phyloP scores from a whole-genome alignment of 768 basidiomycete species.

The Mrakia blollopis region DNA sequence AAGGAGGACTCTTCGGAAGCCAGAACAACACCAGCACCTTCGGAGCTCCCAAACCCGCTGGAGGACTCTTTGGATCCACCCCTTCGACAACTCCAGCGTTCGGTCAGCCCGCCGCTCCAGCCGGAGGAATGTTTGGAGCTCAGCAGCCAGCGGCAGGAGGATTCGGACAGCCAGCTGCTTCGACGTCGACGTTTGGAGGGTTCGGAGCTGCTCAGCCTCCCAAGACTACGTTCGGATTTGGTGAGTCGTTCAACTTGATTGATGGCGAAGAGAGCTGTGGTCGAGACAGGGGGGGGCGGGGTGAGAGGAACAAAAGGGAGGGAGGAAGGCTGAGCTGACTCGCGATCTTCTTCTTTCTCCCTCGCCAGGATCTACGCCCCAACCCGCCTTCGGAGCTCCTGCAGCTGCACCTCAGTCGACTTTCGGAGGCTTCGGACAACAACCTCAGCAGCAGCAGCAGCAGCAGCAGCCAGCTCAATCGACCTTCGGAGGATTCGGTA shows the following conservation, averaged over 20 bases:
- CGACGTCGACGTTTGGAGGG: conserved; percentile 23
- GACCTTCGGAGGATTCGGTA: conserved; percentile 25
- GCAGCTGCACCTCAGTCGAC: conserved; percentile 17
- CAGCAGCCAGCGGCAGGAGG: conserved; percentile 35
- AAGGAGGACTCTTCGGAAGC: conserved; percentile 27
- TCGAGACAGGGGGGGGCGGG: too few relatives aligned
- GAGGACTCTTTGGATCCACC: conserved; percentile 23
- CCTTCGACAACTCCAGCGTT: conserved; percentile 24
- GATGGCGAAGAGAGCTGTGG: not conserved
- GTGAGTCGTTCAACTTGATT: not conserved
- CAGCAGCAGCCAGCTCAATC: conserved; percentile 9
- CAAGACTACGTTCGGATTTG: conserved; percentile 26
- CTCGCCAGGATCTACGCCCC: not conserved
- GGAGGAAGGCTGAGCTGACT: not conserved
- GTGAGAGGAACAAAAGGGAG: too few relatives aligned
- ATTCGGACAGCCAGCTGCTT: conserved; percentile 32
- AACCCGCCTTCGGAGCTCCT: conserved; percentile 15
- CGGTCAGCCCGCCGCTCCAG: conserved; percentile 22
- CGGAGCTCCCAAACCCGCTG: conserved; percentile 29
- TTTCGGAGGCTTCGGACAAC: conserved; percentile 30
- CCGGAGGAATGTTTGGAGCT: conserved; percentile 32
- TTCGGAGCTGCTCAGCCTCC: conserved; percentile 28
- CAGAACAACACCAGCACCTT: conserved; percentile 12
- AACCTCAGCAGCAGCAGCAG: conserved; percentile 3
- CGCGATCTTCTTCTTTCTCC: not conserved